Evolutionary conservation across 768 basidiomycete genomes (phyloP).

Genomic region (Leccinum variicolor): DNA sequence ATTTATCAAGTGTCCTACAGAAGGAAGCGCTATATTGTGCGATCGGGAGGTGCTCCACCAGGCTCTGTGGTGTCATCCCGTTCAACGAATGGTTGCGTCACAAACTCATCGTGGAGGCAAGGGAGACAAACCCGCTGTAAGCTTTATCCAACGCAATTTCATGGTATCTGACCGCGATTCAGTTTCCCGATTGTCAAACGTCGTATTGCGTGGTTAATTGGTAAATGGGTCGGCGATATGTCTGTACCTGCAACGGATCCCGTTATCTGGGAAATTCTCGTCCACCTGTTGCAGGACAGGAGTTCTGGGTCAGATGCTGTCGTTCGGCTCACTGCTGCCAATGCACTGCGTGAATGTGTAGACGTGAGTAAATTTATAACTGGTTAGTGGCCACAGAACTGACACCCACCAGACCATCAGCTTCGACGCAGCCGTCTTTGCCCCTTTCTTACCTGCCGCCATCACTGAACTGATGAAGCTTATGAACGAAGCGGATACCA

Average conservation of each 20-base stretch:
- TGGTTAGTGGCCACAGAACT: constrained; percentile 1
- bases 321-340: constrained; percentile 81
- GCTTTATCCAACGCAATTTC: constrained; percentile 11
- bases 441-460: constrained; percentile 60
- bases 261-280: constrained; percentile 75
- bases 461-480: constrained; percentile 68
- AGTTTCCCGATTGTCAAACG: constrained; percentile 92
- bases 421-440: constrained; percentile 61
- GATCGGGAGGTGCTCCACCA: constrained; percentile 73
- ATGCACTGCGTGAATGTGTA: constrained; percentile 76
- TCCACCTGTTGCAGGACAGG: constrained; percentile 70
- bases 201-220: constrained; percentile 93
- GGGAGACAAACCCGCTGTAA: constrained; percentile 56
- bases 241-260: constrained; percentile 57
- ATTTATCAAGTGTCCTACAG: constrained; percentile 61
- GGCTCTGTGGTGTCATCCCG: constrained; percentile 59
- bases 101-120: constrained; percentile 57
- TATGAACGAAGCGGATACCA: constrained; percentile 67
- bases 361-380: constrained; percentile 58
- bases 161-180: constrained; percentile 5
- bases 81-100: constrained; percentile 69
- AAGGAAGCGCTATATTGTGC: constrained; percentile 90
- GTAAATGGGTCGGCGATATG: constrained; percentile 79
- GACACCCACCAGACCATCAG: constrained; percentile 48
- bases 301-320: constrained; percentile 74